Conservation (phyloP, 1,284 basidiomycete genomes). For the Pholiota adiposa region DNA sequence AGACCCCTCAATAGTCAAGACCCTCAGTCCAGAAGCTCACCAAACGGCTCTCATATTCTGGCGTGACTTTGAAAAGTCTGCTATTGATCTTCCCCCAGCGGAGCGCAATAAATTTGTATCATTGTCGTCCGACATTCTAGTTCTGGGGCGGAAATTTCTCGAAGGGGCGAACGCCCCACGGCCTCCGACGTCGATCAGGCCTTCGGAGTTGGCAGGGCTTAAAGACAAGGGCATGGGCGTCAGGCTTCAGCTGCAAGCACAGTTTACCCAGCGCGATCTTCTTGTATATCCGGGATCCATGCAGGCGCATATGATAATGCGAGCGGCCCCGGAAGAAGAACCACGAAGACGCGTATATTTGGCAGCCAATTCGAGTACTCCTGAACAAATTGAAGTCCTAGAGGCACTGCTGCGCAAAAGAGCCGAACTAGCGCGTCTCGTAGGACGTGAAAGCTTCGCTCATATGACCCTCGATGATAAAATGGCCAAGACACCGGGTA, state of each 20-base stretch:
- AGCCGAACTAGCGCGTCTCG: constrained; percentile 78
- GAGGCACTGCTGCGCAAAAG: constrained; percentile 79
- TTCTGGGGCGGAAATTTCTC: constrained; percentile 87
- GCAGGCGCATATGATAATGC: constrained; percentile 92
- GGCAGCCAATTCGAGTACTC: constrained; percentile 72
- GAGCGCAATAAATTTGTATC: constrained; percentile 86
- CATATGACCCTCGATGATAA: constrained; percentile 89
- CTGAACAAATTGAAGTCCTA: constrained; percentile 71
- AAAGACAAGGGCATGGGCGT: constrained; percentile 74
- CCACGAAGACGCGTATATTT: constrained; percentile 82
- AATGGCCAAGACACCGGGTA: constrained; percentile 91
- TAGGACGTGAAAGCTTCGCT: constrained; percentile 84
- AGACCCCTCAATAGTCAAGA: constrained; percentile 62
- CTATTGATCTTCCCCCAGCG: constrained; percentile 84
- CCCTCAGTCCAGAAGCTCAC: constrained; percentile 68
- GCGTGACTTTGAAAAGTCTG: constrained; percentile 97
- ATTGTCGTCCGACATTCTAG: constrained; percentile 91
- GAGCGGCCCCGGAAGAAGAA: constrained; percentile 82
- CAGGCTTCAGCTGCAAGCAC: constrained; percentile 71
- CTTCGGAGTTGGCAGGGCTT: constrained; percentile 66
- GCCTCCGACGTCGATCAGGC: constrained; percentile 67
- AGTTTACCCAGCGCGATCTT: constrained; percentile 71
- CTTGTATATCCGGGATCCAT: constrained; percentile 82
- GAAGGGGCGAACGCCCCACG: constrained; percentile 64
- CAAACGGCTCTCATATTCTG: constrained; percentile 94